Conservation (phyloP, 2,329 filamentous ascomycete genomes). For the Exophiala lecanii-corni region DNA sequence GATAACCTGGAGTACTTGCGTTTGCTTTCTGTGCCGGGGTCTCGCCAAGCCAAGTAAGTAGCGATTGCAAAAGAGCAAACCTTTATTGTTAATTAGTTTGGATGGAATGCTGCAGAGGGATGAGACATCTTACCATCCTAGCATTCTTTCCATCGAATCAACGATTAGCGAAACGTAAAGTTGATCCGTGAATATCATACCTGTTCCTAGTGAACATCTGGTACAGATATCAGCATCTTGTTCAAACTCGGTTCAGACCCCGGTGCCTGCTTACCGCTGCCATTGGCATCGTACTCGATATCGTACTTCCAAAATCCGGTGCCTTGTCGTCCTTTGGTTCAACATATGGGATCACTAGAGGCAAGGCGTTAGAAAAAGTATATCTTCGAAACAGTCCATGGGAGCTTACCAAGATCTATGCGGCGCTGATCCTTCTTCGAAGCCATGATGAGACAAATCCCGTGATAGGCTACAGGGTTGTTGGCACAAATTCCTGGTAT, state of each 20-base stretch:
- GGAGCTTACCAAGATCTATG: slow-evolving; percentile 62
- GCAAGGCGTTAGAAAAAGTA: background rate
- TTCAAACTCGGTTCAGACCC: slow-evolving; percentile 16
- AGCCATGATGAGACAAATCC: slow-evolving; percentile 59
- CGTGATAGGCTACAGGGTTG: no score
- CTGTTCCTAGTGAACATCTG: slow-evolving; percentile 88
- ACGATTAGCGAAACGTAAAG: slow-evolving; percentile 20
- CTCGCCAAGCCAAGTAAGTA: slow-evolving; percentile 47
- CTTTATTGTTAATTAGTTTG: slow-evolving; percentile 27
- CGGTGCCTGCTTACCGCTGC: slow-evolving; percentile 57
- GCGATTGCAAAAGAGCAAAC: slow-evolving; percentile 44
- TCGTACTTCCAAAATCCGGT: slow-evolving; percentile 63
- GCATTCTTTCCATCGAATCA: slow-evolving; percentile 45
- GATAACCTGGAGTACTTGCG: slow-evolving; percentile 64
- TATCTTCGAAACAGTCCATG: background rate
- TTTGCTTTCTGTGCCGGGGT: slow-evolving; percentile 52
- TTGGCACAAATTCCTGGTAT: no score
- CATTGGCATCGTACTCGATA: slow-evolving; percentile 84
- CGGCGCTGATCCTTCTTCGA: slow-evolving; percentile 72
- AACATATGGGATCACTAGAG: slow-evolving; percentile 79
- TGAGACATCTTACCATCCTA: slow-evolving; percentile 52
- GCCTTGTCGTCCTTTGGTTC: slow-evolving; percentile 64
- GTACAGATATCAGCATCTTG: slow-evolving; percentile 14
- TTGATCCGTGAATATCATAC: slow-evolving; percentile 41
- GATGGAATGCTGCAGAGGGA: background rate